Base-by-base conservation (phyloP, 805 yeast species). In the Priceomyces melissophilus region DNA sequence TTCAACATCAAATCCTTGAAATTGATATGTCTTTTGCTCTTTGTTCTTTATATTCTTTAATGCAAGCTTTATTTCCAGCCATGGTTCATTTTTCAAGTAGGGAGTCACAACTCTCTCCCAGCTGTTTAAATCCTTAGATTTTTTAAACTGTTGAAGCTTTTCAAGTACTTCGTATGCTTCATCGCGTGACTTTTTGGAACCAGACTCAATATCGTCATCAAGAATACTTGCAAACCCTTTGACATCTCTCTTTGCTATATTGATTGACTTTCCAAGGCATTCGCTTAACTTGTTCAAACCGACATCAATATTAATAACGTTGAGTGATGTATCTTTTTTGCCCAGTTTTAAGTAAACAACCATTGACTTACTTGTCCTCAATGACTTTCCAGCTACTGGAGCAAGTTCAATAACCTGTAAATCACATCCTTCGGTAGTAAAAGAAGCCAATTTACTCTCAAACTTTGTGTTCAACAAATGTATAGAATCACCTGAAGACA, bases 231-330 rank as follows among this genome's bases (percentile, higher is more conserved):
- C 50, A 20, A 63, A 41, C 2, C 67, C 66, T 39, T 46, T 54
- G 49, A 71, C 52, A 4, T 44, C 45, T 33, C 58, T 60, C 20
- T 49, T 9, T 8, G 32, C 23, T 5, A 36, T 32, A 13, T 39
- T 31, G 33, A 80, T 65, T 30, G 82, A 76, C 53, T 80, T 84
- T 20, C 90, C 90, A 23, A 87, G 57, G 10, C 86, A 78, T 50
- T 85, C 89, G 44, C 78, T 75, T 43, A 87, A 67, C 38, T 76
- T 77, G 51, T 87, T 86, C 29, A 76, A 63, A 4, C 93, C 95
- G 28, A 81, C 78, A 44, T 82, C 78, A 30, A 82, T 59, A 37
- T 71, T 68, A 40, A 75, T 58, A 40, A 74, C 60, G 45, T 73
- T 69, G 40, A 78, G 57, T 32, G 67, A 61, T 29, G 71, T 65